Percentiles rank a stretch among this genome's conserved stretches.
Evolutionary conservation across 2,329 filamentous ascomycete genomes (phyloP).

Genomic region (Trichoderma semiorbis): DNA sequence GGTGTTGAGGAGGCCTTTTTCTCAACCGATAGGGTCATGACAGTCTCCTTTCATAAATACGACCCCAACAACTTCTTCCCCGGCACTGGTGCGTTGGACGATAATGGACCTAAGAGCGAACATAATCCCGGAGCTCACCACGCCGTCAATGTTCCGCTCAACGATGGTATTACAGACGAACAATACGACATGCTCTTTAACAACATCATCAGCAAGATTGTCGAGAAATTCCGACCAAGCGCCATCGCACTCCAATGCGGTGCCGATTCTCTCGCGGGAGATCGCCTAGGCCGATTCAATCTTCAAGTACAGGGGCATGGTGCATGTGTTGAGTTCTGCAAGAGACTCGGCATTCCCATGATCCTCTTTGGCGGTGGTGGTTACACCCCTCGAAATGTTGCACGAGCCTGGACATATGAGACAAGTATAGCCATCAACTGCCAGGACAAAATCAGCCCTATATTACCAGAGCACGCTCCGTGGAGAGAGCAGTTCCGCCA

Average conservation of each 20-base stretch:
- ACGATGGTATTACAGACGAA: constrained; percentile 86
- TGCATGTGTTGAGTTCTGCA: constrained; percentile 85
- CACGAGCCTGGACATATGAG: constrained; percentile 94
- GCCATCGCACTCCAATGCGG: constrained; percentile 95
- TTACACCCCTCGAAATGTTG: constrained; percentile 95
- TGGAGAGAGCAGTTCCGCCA: constrained; percentile 87
- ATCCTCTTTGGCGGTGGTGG: constrained; percentile 92
- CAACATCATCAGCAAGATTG: constrained; percentile 70
- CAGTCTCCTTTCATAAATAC: constrained; percentile 95
- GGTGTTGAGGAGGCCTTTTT: constrained; percentile 90
- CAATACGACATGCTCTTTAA: constrained; percentile 87
- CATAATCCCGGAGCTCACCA: constrained; percentile 86
- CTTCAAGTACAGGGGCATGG: constrained; percentile 94
- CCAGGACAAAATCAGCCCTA: constrained; percentile 64
- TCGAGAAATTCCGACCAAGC: constrained; percentile 79
- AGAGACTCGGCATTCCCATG: constrained; percentile 73
- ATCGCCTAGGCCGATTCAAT: constrained; percentile 92
- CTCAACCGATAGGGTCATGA: constrained; percentile 85
- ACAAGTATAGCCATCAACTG: constrained; percentile 83
- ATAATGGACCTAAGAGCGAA: constrained; percentile 78
- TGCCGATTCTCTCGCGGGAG: constrained; percentile 89
- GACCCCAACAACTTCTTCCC: constrained; percentile 82
- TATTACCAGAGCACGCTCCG: constrained; percentile 75
- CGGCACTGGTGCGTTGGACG: constrained; percentile 80
- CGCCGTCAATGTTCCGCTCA: constrained; percentile 83